Base-by-base conservation (phyloP, 768 basidiomycete species). In the Paxillus rubicundulus region DNA sequence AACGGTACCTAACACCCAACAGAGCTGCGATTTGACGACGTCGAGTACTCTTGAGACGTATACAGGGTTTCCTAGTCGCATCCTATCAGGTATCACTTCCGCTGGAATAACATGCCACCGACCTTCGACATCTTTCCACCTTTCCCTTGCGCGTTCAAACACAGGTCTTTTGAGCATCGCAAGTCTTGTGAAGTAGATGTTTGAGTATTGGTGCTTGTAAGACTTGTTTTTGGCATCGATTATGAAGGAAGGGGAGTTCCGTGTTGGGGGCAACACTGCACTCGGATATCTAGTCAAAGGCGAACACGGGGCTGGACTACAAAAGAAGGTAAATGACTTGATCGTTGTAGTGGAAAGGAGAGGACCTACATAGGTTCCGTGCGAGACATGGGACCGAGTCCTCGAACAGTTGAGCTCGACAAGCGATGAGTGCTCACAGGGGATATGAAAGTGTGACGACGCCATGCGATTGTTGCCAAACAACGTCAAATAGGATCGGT, bases 1-100 rank as follows among this genome's bases (percentile, higher is more conserved):
- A 6, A 98, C 86, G 0, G 97, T 99, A 4, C 97, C 97, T 49
- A 97, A 75, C 55, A 98, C 81, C 69, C 87, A 98, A 69, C 93
- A 97, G 49, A 96, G 74, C 61, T 87, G 76, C 1, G 87, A 87
- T 60, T 92, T 89, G 42, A 84, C 74, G 8, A 98, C 86, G 52
- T 98, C 96, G 4, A 97, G 82, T 2, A 96, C 89, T 28, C 91
- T 79, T 6, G 84, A 78, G n/a, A 95, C 81, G 28, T 85, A 77
- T 10, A 77, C 63, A 0, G 93, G 92, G 10, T 79, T 75, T 9
- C 85, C 90, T 91, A 61, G 45, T 47, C 32, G 28, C 16, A 33
- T 55, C 38, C 7, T 6, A 18, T 59, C 44, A 67, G 57, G 50
- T n/a, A 27, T 30, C 9, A 37, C 9, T 1, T 30, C 18, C 40